phyloP scores from a whole-genome alignment of 768 basidiomycete genomes.

The Mrakia hoshinonis region DNA sequence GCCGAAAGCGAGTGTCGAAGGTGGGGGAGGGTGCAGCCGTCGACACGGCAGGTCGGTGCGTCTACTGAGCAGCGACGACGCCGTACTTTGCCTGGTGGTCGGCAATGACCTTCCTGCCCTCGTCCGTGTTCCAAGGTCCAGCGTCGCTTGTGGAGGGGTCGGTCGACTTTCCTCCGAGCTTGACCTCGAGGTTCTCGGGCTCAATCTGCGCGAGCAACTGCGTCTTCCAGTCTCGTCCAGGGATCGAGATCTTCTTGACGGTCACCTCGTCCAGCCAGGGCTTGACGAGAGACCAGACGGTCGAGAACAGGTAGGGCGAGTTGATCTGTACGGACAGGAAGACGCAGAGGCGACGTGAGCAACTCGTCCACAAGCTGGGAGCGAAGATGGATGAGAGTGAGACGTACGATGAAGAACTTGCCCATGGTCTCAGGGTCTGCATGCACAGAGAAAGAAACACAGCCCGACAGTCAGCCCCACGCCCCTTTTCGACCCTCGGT shows the following conservation, averaged over 20 bases:
- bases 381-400: too few species aligned
- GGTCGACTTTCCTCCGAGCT: conserved; percentile 72
- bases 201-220: conserved; percentile 74
- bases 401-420: conserved; percentile 73
- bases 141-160: conserved; percentile 81
- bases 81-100: conserved; percentile 10
- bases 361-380: too few species aligned
- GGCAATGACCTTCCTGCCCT: conserved; percentile 8
- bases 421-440: conserved; percentile 56
- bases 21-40: neutral
- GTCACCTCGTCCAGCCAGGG: conserved; percentile 93
- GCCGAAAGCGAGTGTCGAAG: neutral
- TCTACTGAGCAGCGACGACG: neutral
- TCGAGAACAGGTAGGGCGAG: conserved; percentile 77
- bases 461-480: neutral
- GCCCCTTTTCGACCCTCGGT: neutral
- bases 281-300: conserved; percentile 82
- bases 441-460: neutral
- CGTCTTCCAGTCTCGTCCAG: conserved; percentile 66
- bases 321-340: neutral
- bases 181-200: conserved; percentile 68
- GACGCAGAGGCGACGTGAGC: neutral
- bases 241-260: conserved; percentile 84
- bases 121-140: conserved; percentile 70
- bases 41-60: neutral